These are phyloP conservation scores for Oldenlandia corymbosa DNA, from an alignment of 257 asterid species.

Conservation along the genomic window DNA sequence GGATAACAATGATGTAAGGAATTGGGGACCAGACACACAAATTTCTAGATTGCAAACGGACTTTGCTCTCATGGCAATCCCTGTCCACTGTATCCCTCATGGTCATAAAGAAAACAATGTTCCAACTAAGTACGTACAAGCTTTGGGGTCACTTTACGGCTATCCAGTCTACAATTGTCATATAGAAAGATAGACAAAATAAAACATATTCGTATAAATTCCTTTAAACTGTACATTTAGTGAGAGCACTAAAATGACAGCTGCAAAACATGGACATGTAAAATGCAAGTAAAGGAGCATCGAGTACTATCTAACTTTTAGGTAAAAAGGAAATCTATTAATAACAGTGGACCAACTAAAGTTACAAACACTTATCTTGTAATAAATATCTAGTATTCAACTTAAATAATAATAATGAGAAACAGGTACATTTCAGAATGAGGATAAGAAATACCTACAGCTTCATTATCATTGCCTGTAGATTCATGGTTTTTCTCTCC, in stretches of 20 bases:
- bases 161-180: neutral
- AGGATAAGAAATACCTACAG: slow-evolving; percentile 39
- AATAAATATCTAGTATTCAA: too few relatives aligned
- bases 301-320: neutral
- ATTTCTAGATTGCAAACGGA: neutral
- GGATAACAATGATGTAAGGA: neutral
- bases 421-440: neutral
- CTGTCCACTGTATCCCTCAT: neutral
- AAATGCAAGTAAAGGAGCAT: slow-evolving; percentile 7
- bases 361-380: neutral
- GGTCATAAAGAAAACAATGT: neutral
- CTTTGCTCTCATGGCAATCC: neutral
- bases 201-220: neutral
- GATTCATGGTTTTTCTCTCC: slow-evolving; percentile 25
- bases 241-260: neutral
- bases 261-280: neutral
- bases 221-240: neutral
- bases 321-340: neutral
- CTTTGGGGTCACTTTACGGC: neutral
- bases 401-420: neutral
- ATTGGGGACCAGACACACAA: neutral
- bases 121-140: neutral
- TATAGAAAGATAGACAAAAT: neutral
- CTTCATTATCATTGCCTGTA: slow-evolving; percentile 32
- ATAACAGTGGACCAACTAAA: neutral